phyloP scores from a whole-genome alignment of 192 early-diverging fungal genomes.

The Coemansia sp. region DNA sequence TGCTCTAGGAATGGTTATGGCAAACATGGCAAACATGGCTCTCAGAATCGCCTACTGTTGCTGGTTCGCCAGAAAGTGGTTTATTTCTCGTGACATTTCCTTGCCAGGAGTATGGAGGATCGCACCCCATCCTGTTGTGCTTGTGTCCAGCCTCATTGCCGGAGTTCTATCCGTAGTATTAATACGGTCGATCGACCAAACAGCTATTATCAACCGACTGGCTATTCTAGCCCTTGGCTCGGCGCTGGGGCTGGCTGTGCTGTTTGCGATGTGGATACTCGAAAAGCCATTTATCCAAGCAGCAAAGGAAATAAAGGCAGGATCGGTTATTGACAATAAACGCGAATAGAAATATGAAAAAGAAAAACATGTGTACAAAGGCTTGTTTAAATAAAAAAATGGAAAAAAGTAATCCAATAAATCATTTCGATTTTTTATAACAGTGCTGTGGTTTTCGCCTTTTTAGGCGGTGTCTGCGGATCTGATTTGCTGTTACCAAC shows the following conservation, averaged over 20 bases:
- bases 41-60: slow-evolving; percentile 75
- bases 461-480: slow-evolving; percentile 40
- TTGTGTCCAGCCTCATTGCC: slow-evolving; percentile 19
- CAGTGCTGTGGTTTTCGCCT: slow-evolving; percentile 44
- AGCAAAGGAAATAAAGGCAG: neutral
- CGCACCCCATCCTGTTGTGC: slow-evolving; percentile 31
- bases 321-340: neutral
- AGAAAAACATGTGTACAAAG: neutral
- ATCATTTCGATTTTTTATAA: too few species aligned
- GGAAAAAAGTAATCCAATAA: neutral
- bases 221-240: slow-evolving; percentile 21
- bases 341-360: neutral
- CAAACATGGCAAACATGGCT: slow-evolving; percentile 82
- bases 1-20: slow-evolving; percentile 75
- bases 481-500: slow-evolving; percentile 17
- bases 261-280: slow-evolving; percentile 29
- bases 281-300: slow-evolving; percentile 33
- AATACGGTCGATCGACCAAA: neutral
- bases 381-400: too few species aligned
- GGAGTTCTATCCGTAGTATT: slow-evolving; percentile 9
- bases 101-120: slow-evolving; percentile 18
- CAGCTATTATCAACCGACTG: slow-evolving; percentile 2
- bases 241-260: slow-evolving; percentile 12
- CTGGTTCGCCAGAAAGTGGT: slow-evolving; percentile 65
- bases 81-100: slow-evolving; percentile 15